Base-by-base conservation (phyloP, 768 basidiomycete genomes). In the Auricularia cornea region DNA sequence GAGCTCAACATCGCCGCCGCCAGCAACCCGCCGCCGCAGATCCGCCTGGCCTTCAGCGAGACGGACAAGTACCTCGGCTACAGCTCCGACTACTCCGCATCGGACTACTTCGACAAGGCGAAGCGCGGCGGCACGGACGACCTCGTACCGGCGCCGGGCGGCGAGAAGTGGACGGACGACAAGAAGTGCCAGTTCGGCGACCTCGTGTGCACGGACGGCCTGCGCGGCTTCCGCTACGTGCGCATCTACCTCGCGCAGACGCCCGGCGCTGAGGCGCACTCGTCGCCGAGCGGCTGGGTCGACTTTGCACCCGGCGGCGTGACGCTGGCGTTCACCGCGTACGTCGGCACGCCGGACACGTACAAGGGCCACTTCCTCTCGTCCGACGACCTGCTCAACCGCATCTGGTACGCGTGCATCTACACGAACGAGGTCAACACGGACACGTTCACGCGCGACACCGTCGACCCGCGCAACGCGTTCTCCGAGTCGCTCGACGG, bases 341-440 rank as follows among this genome's bases (percentile, higher is more conserved):
- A 57, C 54, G 18, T 57, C 54, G 54, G 54, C 54, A 57, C 54
- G 12, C 54, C 26, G 3, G 54, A 57, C 30, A 57, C 54, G 10
- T 57, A 57, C 54, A 57, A 57, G 30, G 54, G 54, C 54, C 54
- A 57, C 54, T 57, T 57, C 54, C 26, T 57, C 23, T 57, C 26
- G 18, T 29, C 28, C 54, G 54, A 57, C 54, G 54, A 57, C 26
- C 54, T 57, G 26, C 54, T 57, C 26, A 57, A 57, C 54, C 6
- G 20, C 8, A 57, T 57, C 54, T 57, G 54, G 54, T 57, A 57
- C 28, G 54, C 10, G 4, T 14, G 28, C 4, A 26, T 31, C 26
- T 57, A 57, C 54, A 57, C 54, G 26, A 26, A n/a, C 23, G 54
- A 57, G 54, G 26, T 57, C 54, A 31, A 57, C 29, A 57, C 54